These are phyloP conservation scores for Mortierella sp. DNA, from an alignment of 371 early-diverging fungal species.

Conservation along the genomic window DNA sequence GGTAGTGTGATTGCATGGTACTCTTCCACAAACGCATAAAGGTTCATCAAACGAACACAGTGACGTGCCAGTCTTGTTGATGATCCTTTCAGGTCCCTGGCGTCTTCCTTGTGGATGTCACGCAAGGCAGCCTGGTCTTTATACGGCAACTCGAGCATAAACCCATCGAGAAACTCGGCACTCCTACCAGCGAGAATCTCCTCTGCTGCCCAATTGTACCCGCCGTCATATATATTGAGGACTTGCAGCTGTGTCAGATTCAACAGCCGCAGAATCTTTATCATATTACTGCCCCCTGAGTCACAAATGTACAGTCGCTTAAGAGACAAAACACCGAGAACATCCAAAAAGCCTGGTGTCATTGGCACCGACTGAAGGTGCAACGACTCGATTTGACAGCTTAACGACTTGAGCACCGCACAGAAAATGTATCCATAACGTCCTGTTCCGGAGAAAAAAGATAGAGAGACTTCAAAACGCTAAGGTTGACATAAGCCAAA, in stretches of 20 bases:
- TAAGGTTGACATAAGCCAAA: too few relatives aligned
- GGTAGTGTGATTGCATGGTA: too few relatives aligned
- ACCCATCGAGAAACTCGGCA: background rate
- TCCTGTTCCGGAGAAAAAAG: too few relatives aligned
- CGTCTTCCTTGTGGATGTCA: background rate
- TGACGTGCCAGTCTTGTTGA: too few relatives aligned
- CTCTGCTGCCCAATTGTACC: background rate
- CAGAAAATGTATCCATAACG: too few relatives aligned
- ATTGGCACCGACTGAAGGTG: too few relatives aligned
- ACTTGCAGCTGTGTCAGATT: background rate
- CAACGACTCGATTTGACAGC: too few relatives aligned
- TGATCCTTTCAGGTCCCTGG: background rate
- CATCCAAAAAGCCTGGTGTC: too few relatives aligned
- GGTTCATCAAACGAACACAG: too few relatives aligned
- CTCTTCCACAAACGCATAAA: too few relatives aligned
- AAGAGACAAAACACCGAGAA: background rate
- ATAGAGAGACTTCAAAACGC: too few relatives aligned
- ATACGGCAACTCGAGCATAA: background rate
- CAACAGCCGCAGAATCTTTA: background rate
- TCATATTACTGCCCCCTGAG: background rate
- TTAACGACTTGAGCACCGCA: too few relatives aligned
- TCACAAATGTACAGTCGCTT: background rate
- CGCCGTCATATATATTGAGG: background rate
- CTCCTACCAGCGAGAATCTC: background rate
- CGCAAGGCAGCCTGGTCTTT: background rate